These are phyloP conservation scores for Epichloe coenophiala DNA, from an alignment of 2,329 filamentous ascomycete species.

Conservation along the genomic window DNA sequence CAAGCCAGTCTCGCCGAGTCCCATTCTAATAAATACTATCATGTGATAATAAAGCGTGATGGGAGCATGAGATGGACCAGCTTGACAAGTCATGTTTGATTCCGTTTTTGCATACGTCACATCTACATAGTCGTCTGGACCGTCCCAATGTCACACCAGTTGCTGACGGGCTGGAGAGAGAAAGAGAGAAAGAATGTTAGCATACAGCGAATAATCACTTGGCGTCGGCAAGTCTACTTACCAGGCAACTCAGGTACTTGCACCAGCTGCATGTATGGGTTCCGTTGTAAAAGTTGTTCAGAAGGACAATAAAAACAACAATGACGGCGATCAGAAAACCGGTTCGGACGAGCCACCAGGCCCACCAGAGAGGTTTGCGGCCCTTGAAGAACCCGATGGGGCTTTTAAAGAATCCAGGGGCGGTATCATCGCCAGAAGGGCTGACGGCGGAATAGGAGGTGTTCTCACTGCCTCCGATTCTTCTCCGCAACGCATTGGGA, in stretches of 20 bases:
- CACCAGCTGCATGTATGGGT: constrained; percentile 76
- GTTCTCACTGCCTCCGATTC: constrained; percentile 47
- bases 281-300: constrained; percentile 84
- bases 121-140: constrained; percentile 10
- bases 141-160: constrained; percentile 49
- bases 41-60: background rate
- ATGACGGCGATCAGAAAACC: constrained; percentile 68
- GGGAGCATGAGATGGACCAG: background rate
- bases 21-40: background rate
- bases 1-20: constrained; percentile 4
- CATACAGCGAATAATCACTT: background rate
- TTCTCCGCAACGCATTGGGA: constrained; percentile 62
- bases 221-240: constrained; percentile 35
- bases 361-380: constrained; percentile 90
- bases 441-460: constrained; percentile 59
- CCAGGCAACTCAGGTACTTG: constrained; percentile 86
- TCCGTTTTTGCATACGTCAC: background rate
- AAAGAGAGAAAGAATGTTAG: background rate
- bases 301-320: constrained; percentile 70
- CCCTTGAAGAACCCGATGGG: constrained; percentile 78
- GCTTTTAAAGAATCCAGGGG: constrained; percentile 43
- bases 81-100: background rate
- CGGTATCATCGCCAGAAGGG: constrained; percentile 31
- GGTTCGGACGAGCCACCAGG: constrained; percentile 81
- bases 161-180: constrained; percentile 41